Base-by-base conservation (phyloP, 192 early-diverging fungal genomes). In the Obelidium mucronatum region DNA sequence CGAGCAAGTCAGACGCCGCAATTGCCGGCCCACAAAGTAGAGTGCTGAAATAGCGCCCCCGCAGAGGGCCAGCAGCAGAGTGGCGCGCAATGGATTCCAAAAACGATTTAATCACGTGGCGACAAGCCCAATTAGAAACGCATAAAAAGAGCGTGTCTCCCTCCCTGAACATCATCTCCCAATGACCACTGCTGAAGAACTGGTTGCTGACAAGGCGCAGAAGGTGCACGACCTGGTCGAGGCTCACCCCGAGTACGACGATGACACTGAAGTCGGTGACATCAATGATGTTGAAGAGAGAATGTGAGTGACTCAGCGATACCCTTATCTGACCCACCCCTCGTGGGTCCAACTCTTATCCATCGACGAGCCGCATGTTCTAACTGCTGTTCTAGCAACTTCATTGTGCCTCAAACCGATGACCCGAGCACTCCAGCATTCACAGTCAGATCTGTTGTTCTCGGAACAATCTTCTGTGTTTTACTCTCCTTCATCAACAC, bases 181-280 rank as follows among this genome's bases (percentile, higher is more conserved):
- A 64, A 64, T 64, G 62, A 64, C 62, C 31, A 64, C n/a, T 4
- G 34, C 62, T 35, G 62, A 53, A 78, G 56, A 70, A 13, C 31
- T 60, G 60, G 92, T 94, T 80, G 92, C 90, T 82, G 62, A 64
- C 28, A 37, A 64, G 19, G 35, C 5, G n/a, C 15, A 64, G 34
- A n/a, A 64, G 62, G 13, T 64, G 4, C 13, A 64, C 31, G 34
- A 64, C 28, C 40, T 94, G 90, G 88, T 94, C 90, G 82, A 91
- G 91, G 78, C 86, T 88, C n/a, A 93, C 90, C 77, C 89, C 13
- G 69, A 63, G 19, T 33, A 15, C 15, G 73, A 35, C 17, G 71
- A 61, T 26, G 73, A 74, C 33, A 22, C 31, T 24, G 73, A 74
- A 42, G 8, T 72, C 6, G 11, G 35, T 11, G 69, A 72, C 31